Evolutionary conservation across 108 stramenopile genomes (phyloP).

Genomic region (Cyclotella baltica): DNA sequence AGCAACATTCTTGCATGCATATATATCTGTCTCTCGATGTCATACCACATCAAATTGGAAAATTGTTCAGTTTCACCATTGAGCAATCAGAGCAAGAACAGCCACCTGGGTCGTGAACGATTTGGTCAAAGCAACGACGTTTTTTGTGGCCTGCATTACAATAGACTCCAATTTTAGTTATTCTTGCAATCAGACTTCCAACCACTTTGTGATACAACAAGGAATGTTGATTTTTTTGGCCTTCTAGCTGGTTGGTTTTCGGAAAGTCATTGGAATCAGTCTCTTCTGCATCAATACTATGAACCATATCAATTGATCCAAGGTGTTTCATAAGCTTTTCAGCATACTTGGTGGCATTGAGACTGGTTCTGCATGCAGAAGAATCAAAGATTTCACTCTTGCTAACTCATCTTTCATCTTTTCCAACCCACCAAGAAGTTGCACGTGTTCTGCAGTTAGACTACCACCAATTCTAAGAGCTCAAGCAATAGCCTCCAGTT

Average conservation of each 20-base stretch:
- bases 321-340: constrained; percentile 98
- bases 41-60: constrained; percentile 99
- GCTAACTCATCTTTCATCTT: constrained; percentile 69
- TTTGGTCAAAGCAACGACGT: constrained; percentile 99
- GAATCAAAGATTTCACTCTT: constrained; percentile 83
- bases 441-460: constrained; percentile 69
- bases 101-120: constrained; percentile 99
- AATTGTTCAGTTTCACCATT: constrained; percentile 97
- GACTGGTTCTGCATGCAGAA: constrained; percentile 97
- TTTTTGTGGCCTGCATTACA: constrained; percentile 99
- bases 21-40: constrained; percentile 89
- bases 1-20: constrained; percentile 88
- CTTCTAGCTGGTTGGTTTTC: constrained; percentile 45
- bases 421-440: constrained; percentile 92
- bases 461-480: constrained; percentile 93
- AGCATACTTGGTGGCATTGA: constrained; percentile 94
- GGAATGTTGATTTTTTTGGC: constrained; percentile 71
- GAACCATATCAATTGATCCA: constrained; percentile 92
- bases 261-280: constrained; percentile 89
- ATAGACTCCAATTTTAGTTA: constrained; percentile 97
- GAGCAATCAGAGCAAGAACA: constrained; percentile 94
- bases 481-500: constrained; percentile 77
- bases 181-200: constrained; percentile 97
- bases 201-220: constrained; percentile 97
- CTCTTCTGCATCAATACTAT: constrained; percentile 93